Base-by-base conservation (phyloP, 192 early-diverging fungal genomes). In the Phlyctochytrium planicorne region DNA sequence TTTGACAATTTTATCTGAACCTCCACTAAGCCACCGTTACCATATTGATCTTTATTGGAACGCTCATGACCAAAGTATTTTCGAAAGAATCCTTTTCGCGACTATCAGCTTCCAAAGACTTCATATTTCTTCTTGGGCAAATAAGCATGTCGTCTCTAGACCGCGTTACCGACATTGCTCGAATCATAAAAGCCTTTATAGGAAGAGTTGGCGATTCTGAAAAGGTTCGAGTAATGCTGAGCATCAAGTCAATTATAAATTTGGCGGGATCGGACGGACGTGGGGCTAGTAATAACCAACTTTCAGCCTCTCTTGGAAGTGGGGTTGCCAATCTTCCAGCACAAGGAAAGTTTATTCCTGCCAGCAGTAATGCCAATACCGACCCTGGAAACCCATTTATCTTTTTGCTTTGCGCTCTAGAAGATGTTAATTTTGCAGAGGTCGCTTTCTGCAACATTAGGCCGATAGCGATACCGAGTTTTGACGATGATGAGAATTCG, bases 121-220 rank as follows among this genome's bases (percentile, higher is more conserved):
- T 63, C 59, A 3, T 53, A 2, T 14, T 25, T 2, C 57, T 81
- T 1, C 20, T 81, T 2, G 60, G 59, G 16, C 59, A 59, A 36
- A 33, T 81, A 17, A 24, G 37, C 10, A 16, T 36, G 2, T 30
- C 6, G 27, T n/a, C 34, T 27, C 50, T 60, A 25, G 68, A 72
- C 30, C 77, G 75, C 52, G 71, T 78, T 27, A 65, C 65, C 6
- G 71, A 62, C 53, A 30, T 80, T 25, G 66, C 75, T 2, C 16
- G 68, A 2, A 71, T 80, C 25, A 16, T 80, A 24, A 56, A 69
- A 33, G 59, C 71, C 2, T 78, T 72, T 36, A 60, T 78, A 16
- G 69, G 70, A 3, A 37, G 65, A 27, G 66, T 65, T 30, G 29
- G 37, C 24, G 79, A 80, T 53, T 23, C 31, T 2, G 79, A 80